Conservation (phyloP, 1,284 basidiomycete genomes). For the Exobasidium rhododendri region DNA sequence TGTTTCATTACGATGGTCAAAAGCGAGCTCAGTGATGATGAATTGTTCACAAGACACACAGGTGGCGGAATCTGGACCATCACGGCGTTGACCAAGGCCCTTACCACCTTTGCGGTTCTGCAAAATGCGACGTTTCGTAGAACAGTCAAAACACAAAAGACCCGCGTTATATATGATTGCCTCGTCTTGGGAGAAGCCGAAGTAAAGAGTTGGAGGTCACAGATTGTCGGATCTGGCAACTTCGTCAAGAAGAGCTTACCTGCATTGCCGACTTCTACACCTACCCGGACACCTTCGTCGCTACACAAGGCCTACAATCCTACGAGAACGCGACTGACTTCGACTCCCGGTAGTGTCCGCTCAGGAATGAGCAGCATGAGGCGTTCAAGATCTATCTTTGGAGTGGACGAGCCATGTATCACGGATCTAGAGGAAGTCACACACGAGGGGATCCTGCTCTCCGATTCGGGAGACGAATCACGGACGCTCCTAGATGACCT, state of each 20-base stretch:
- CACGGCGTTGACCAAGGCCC: slow-evolving; percentile 57
- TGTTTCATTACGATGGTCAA: slow-evolving; percentile 59
- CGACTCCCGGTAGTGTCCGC: neutral
- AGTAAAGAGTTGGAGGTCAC: slow-evolving; percentile 41
- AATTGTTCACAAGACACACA: slow-evolving; percentile 45
- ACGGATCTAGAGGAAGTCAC: neutral
- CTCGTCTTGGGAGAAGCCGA: slow-evolving; percentile 56
- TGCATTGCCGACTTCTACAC: slow-evolving; percentile 2
- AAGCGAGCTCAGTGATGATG: slow-evolving; percentile 55
- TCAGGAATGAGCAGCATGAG: neutral
- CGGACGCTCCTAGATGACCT: slow-evolving; percentile 32
- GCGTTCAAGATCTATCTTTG: slow-evolving; percentile 5
- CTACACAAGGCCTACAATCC: neutral
- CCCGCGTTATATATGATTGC: slow-evolving; percentile 59
- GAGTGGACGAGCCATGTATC: neutral
- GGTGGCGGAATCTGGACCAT: slow-evolving; percentile 36
- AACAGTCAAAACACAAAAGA: slow-evolving; percentile 47
- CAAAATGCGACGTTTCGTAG: slow-evolving; percentile 59
- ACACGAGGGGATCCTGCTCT: neutral
- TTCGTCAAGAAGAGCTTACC: slow-evolving; percentile 22
- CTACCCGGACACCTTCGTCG: neutral
- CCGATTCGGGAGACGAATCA: slow-evolving; percentile 16
- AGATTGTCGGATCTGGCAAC: slow-evolving; percentile 36
- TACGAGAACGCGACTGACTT: neutral
- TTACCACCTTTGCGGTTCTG: slow-evolving; percentile 60